phyloP scores from a whole-genome alignment of 805 yeast species.

The Saturnispora mendoncae region DNA sequence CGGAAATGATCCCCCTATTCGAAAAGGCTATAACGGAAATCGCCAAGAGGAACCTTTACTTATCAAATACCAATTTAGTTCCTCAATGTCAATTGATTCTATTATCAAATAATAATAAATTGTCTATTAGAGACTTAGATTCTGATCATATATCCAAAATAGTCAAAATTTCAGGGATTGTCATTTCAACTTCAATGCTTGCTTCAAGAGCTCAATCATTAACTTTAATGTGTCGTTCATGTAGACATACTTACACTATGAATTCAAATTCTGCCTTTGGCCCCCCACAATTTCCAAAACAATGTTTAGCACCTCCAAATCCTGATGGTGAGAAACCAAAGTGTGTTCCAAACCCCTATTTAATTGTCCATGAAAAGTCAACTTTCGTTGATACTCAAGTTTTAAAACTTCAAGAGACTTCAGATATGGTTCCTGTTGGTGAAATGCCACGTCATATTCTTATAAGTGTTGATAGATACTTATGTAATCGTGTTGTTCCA shows the following conservation, averaged over 20 bases:
- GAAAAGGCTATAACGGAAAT: conserved; percentile 79
- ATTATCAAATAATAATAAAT: conserved; percentile 59
- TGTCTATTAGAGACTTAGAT: conserved; percentile 72
- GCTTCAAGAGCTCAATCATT: conserved; percentile 79
- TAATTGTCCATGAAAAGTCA: conserved; percentile 88
- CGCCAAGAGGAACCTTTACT: conserved; percentile 60
- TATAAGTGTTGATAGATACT: conserved; percentile 78
- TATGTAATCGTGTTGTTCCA: conserved; percentile 87
- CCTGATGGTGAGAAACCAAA: conserved; percentile 39
- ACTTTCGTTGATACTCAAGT: conserved; percentile 92
- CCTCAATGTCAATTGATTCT: conserved; percentile 81
- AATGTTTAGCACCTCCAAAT: conserved; percentile 53
- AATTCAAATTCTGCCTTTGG: conserved; percentile 62
- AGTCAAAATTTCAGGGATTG: conserved; percentile 85
- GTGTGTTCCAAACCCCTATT: conserved; percentile 90
- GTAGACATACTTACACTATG: conserved; percentile 70
- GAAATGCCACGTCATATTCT: conserved; percentile 95
- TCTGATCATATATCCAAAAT: conserved; percentile 84
- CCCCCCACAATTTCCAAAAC: conserved; percentile 54
- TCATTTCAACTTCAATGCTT: conserved; percentile 84
- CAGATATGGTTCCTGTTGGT: conserved; percentile 98
- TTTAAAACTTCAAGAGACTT: conserved; percentile 90
- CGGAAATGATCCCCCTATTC: conserved; percentile 77
- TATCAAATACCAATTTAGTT: conserved; percentile 43
- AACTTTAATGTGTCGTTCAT: conserved; percentile 77